Evolutionary conservation across 1,284 basidiomycete genomes (phyloP).

Genomic region (Marasmius sp.): DNA sequence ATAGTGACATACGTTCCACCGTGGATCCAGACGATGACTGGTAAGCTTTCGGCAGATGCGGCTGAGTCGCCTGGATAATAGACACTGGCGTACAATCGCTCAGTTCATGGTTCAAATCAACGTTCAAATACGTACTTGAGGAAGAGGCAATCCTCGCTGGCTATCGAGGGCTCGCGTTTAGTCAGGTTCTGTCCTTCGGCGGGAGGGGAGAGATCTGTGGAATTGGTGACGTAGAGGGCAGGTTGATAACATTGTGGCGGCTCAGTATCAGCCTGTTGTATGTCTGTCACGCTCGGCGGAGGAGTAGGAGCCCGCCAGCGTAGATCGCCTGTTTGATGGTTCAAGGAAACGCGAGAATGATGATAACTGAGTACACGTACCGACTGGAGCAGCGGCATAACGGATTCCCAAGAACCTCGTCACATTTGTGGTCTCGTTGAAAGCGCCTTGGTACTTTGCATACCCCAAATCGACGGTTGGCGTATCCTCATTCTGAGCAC

Average conservation of each 20-base stretch:
- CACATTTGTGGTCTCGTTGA: constrained; percentile 17
- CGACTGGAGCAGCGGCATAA: constrained; percentile 31
- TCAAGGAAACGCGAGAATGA: background rate
- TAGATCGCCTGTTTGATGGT: constrained; percentile 18
- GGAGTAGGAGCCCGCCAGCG: constrained; percentile 25
- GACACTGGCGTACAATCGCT: constrained; percentile 6
- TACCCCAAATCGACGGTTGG: constrained; percentile 29
- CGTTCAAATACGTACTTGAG: constrained; percentile 17
- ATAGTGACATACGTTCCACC: constrained; percentile 20
- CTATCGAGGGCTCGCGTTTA: no score
- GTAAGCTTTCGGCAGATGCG: constrained; percentile 8
- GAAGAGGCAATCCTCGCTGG: constrained; percentile 32
- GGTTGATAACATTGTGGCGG: constrained; percentile 18
- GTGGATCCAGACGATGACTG: constrained; percentile 23
- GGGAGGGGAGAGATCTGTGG: constrained; percentile 6
- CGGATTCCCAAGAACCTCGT: constrained; percentile 32
- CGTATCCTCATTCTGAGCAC: no score
- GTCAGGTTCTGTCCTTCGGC: no score
- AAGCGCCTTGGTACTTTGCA: constrained; percentile 28
- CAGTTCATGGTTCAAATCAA: background rate
- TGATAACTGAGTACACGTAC: constrained; percentile 14
- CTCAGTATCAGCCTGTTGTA: constrained; percentile 22
- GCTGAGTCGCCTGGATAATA: constrained; percentile 8
- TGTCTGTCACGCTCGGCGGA: constrained; percentile 12
- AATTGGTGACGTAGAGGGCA: background rate